Percentiles rank a stretch among this genome's conserved stretches.
phyloP scores from a whole-genome alignment of 495 filamentous ascomycete genomes.

The Halenospora varia region DNA sequence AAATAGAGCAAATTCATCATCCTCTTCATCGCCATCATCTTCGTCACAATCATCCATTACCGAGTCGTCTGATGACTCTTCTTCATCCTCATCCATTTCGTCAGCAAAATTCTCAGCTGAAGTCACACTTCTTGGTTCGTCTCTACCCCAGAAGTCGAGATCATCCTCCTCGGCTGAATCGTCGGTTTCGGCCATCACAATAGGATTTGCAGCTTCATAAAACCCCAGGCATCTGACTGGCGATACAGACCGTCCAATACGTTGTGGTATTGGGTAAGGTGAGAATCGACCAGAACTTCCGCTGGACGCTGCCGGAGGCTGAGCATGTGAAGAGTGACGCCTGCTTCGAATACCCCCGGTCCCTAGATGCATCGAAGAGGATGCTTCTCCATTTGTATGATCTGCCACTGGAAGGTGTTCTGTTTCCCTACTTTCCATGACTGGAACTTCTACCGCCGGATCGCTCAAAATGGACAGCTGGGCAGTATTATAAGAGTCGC shows the following conservation, averaged over 20 bases:
- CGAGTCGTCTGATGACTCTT: conserved; percentile 30
- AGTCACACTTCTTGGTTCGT: conserved; percentile 27
- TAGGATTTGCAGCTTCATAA: neutral
- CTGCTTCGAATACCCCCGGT: conserved; percentile 27
- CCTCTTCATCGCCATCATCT: conserved; percentile 44
- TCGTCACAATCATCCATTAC: conserved; percentile 34
- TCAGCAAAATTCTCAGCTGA: conserved; percentile 36
- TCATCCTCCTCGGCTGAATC: conserved; percentile 42
- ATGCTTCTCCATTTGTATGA: conserved; percentile 1
- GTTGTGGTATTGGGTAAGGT: conserved; percentile 23
- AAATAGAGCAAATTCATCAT: conserved; percentile 61
- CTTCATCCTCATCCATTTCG: conserved; percentile 47
- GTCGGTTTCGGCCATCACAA: conserved; percentile 42
- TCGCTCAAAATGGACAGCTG: conserved; percentile 55
- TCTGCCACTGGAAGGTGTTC: conserved; percentile 5
- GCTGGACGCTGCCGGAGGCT: conserved; percentile 35
- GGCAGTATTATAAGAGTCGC: conserved; percentile 80
- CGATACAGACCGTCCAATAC: conserved; percentile 35
- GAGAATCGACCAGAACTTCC: conserved; percentile 32
- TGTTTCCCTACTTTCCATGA: conserved; percentile 13
- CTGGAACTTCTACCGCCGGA: conserved; percentile 20
- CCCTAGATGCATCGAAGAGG: neutral
- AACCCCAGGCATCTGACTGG: conserved; percentile 25
- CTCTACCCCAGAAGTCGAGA: conserved; percentile 60
- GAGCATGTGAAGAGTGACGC: conserved; percentile 35